Evolutionary conservation across 2,329 filamentous ascomycete species (phyloP).

Genomic region (Teratosphaeria zuluensis): DNA sequence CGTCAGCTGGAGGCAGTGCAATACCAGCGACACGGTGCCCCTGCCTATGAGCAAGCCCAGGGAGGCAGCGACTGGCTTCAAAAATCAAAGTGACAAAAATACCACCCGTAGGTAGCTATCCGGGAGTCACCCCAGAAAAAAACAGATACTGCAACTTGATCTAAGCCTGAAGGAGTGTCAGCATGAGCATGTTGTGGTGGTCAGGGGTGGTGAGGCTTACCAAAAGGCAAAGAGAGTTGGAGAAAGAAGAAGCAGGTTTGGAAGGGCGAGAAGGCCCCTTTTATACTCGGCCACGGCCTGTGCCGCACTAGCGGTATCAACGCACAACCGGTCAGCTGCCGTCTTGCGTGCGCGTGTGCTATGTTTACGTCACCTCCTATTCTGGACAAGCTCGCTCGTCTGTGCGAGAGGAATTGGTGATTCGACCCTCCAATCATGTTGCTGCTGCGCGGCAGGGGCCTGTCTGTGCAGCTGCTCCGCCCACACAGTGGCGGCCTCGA

Average conservation of each 20-base stretch:
- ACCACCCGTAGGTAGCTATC: conserved; percentile 63
- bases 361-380: background rate
- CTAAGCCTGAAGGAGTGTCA: background rate
- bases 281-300: background rate
- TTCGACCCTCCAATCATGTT: too few species aligned
- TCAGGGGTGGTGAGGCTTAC: background rate
- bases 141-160: conserved; percentile 33
- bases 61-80: conserved; percentile 45
- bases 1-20: conserved; percentile 66
- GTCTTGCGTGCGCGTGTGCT: background rate
- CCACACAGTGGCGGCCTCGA: too few species aligned
- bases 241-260: background rate
- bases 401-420: background rate
- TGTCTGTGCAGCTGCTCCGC: too few species aligned
- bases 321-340: background rate
- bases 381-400: background rate
- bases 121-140: conserved; percentile 92
- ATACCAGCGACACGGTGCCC: conserved; percentile 65
- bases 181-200: background rate
- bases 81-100: conserved; percentile 81
- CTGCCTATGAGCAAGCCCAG: conserved; percentile 63
- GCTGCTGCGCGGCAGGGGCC: too few species aligned
- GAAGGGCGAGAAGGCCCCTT: background rate
- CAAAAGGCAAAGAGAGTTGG: conserved; percentile 2
- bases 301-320: background rate